These are phyloP conservation scores for Fusarium nelsonii DNA, from an alignment of 2,329 filamentous ascomycete species.

Conservation along the genomic window DNA sequence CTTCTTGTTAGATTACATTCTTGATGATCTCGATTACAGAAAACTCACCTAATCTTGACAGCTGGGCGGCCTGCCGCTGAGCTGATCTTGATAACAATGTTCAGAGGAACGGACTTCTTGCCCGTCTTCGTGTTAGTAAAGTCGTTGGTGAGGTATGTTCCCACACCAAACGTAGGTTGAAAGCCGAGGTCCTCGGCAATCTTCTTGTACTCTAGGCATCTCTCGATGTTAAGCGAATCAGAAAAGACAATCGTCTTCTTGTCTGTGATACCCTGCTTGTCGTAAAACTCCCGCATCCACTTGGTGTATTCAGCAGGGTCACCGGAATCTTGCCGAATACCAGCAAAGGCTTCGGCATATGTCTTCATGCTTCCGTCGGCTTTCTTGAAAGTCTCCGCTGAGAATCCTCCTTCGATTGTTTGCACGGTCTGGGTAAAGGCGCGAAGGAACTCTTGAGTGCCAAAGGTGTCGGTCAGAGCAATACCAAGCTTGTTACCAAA, in stretches of 20 bases:
- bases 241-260: slow-evolving; percentile 95
- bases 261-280: slow-evolving; percentile 77
- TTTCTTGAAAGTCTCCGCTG: slow-evolving; percentile 58
- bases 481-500: slow-evolving; percentile 90
- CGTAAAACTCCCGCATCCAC: slow-evolving; percentile 84
- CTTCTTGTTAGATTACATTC: slow-evolving; percentile 26
- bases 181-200: slow-evolving; percentile 85
- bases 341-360: slow-evolving; percentile 85
- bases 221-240: slow-evolving; percentile 91
- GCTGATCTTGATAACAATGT: slow-evolving; percentile 98
- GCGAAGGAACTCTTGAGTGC: slow-evolving; percentile 87
- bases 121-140: slow-evolving; percentile 79
- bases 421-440: slow-evolving; percentile 78
- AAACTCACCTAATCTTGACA: slow-evolving; percentile 80
- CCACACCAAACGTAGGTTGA: slow-evolving; percentile 90
- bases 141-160: slow-evolving; percentile 96
- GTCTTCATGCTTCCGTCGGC: slow-evolving; percentile 63
- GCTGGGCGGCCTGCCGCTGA: slow-evolving; percentile 84
- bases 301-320: slow-evolving; percentile 85
- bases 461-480: slow-evolving; percentile 95
- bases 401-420: slow-evolving; percentile 58
- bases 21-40: neutral
- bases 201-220: slow-evolving; percentile 89
- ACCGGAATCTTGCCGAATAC: slow-evolving; percentile 91
- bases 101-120: slow-evolving; percentile 88